Evolutionary conservation across 169 alveolate species (phyloP).

Genomic region (Plasmodium adleri): DNA sequence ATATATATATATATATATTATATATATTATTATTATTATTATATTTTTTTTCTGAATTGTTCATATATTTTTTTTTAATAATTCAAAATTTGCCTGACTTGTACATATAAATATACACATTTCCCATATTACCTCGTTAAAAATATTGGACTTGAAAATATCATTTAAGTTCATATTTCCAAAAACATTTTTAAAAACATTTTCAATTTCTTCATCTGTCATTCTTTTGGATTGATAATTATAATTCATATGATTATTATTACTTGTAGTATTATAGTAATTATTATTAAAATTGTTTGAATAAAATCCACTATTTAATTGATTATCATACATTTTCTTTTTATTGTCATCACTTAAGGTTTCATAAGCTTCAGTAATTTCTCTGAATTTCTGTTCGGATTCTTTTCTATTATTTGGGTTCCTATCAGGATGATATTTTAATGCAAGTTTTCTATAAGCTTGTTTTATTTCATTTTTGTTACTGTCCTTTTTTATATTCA

Average conservation of each 20-base stretch:
- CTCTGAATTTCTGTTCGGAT: conserved; percentile 92
- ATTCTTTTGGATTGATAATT: conserved; percentile 44
- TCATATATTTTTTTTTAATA: too few species aligned
- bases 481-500: conserved; percentile 82
- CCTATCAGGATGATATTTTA: conserved; percentile 96
- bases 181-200: conserved; percentile 65
- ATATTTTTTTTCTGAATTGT: neutral
- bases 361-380: conserved; percentile 96
- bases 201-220: conserved; percentile 75
- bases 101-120: neutral
- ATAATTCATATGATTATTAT: conserved; percentile 18
- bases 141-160: conserved; percentile 45
- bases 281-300: conserved; percentile 10
- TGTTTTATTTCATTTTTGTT: conserved; percentile 93
- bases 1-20: neutral
- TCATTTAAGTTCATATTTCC: conserved; percentile 68
- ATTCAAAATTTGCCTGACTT: neutral
- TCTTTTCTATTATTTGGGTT: conserved; percentile 91
- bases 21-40: neutral
- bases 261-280: conserved; percentile 8
- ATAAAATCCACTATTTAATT: conserved; percentile 59
- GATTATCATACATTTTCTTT: conserved; percentile 92
- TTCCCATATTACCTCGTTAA: conserved; percentile 34
- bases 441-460: conserved; percentile 93
- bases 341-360: conserved; percentile 95